A percentile compares a stretch with the other conserved stretches of the same genome.
phyloP scores from a whole-genome alignment of 2,329 filamentous ascomycete species.

The Penicillium nordicum region DNA sequence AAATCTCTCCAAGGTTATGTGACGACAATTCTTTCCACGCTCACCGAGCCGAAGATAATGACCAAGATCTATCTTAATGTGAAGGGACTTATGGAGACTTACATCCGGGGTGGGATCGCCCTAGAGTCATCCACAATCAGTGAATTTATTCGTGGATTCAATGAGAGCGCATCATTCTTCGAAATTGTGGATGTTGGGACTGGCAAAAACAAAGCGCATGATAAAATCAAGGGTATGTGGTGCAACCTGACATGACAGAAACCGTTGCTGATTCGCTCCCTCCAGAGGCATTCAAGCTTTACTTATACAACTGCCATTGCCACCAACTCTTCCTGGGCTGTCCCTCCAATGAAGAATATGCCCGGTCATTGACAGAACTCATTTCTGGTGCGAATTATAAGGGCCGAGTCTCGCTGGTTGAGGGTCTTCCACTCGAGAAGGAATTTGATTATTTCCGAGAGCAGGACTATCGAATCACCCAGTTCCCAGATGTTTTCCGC shows the following conservation, averaged over 20 bases:
- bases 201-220: constrained; percentile 45
- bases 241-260: neutral
- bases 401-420: constrained; percentile 53
- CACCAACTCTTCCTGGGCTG: constrained; percentile 60
- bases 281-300: constrained; percentile 53
- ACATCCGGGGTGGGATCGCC: constrained; percentile 46
- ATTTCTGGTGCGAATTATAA: constrained; percentile 44
- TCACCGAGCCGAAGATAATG: constrained; percentile 49
- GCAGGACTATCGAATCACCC: constrained; percentile 48
- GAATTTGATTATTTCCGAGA: constrained; percentile 47
- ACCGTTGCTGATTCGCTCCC: constrained; percentile 23
- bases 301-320: constrained; percentile 57
- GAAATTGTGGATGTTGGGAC: constrained; percentile 50
- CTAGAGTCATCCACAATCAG: constrained; percentile 44
- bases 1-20: constrained; percentile 45
- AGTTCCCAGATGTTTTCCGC: constrained; percentile 54
- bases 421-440: constrained; percentile 55
- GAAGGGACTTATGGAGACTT: constrained; percentile 49
- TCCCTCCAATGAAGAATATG: constrained; percentile 56
- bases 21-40: constrained; percentile 37
- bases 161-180: constrained; percentile 49
- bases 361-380: constrained; percentile 51
- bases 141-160: constrained; percentile 56
- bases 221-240: constrained; percentile 48
- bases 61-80: constrained; percentile 55